Base-by-base conservation (phyloP, 352 stramenopile species). In the Halophytophthora polymorphica region DNA sequence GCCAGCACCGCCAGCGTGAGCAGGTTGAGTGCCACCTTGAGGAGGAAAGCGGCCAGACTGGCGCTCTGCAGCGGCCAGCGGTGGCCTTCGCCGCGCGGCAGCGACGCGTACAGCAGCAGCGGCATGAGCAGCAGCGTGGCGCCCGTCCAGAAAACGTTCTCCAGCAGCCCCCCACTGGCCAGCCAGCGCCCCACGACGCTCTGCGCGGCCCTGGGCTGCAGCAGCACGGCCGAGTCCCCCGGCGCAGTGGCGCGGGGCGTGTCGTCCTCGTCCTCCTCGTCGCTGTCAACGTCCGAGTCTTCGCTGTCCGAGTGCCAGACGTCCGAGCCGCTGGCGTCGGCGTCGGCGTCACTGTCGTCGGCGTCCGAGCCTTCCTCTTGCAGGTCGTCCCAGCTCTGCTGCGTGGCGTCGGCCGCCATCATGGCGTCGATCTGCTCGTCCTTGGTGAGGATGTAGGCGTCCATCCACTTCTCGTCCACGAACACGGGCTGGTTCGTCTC, bases 381-480 rank as follows among this genome's bases (percentile, higher is more conserved):
- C 17, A 67, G 54, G 13, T 85, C 63, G 31, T 86, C 73, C 79
- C 77, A 90, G 29, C 64, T 52, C 17, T 55, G 55, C 38, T 77
- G 61, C 42, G 74, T 64, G 40, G 66, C 52, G 50, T 74, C 63
- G 42, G 69, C 62, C 34, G 74, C 70, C 51, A 86, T 51, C 49
- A 88, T 64, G 22, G 79, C 78, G 52, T 90, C 82, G 53, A 93
- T 89, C 72, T 90, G 71, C 66, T 93, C 79, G 58, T 93, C 82
- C 54, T 89, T 89, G 8, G 76, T 73, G 60, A 83, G 69, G 50
- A 93, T 89, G 61, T 88, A 93, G 50, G 66, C 67, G 69, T 93
- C 82, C 45, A 83, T 90, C 82, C 82, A 93, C 56, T 84, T 71
- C 45, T 93, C 80, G 56, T 91, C 82, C 50, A 88, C 77, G 50